phyloP scores from a whole-genome alignment of 106 monocot genomes.

The Xerophyta viscosa region DNA sequence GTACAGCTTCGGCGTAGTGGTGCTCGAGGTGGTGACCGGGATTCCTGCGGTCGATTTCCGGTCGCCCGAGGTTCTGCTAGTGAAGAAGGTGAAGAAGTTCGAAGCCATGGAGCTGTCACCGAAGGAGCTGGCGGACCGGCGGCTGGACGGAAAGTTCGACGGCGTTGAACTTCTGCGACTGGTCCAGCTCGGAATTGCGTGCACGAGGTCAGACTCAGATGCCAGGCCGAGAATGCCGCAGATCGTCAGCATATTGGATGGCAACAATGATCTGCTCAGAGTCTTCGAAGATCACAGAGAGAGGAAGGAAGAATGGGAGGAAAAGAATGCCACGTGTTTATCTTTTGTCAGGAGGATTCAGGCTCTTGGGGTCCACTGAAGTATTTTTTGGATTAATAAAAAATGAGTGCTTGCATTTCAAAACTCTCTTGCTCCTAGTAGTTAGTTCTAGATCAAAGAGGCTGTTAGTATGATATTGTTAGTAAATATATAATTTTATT shows the following conservation, averaged over 20 bases:
- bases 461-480: no score
- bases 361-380: conserved; percentile 77
- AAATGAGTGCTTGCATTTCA: no score
- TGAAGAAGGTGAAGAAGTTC: conserved; percentile 14
- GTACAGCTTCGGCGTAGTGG: conserved; percentile 87
- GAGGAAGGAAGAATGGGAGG: conserved; percentile 41
- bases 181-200: conserved; percentile 45
- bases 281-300: conserved; percentile 19
- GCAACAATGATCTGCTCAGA: conserved; percentile 50
- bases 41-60: conserved; percentile 65
- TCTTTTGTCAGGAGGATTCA: conserved; percentile 58
- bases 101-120: conserved; percentile 6
- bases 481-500: no score
- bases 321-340: conserved; percentile 34
- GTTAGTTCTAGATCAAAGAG: no score
- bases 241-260: conserved; percentile 64
- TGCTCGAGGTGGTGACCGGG: conserved; percentile 69
- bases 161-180: conserved; percentile 34
- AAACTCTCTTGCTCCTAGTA: no score
- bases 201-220: conserved; percentile 46
- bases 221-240: conserved; percentile 70
- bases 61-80: conserved; percentile 44
- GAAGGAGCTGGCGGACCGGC: conserved; percentile 38
- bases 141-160: conserved; percentile 40
- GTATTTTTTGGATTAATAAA: no score